Conservation (phyloP, 768 basidiomycete genomes). For the Pisolithus orientalis region DNA sequence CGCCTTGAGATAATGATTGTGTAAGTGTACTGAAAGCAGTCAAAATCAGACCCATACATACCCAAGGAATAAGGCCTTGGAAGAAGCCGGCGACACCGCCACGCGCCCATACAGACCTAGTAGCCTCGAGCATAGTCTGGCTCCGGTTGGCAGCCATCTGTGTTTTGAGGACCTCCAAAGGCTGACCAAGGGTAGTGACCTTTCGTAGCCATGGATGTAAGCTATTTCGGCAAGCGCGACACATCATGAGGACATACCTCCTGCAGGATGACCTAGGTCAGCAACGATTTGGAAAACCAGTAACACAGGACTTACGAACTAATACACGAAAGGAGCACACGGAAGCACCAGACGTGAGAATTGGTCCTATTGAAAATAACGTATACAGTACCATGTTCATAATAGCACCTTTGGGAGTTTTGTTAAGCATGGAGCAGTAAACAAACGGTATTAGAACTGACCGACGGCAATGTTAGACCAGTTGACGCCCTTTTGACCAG, state of each 20-base stretch:
- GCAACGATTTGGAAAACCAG: background rate
- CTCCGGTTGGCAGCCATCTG: constrained; percentile 98
- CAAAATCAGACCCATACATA: constrained; percentile 29
- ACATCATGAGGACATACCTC: constrained; percentile 52
- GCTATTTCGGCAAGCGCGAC: background rate
- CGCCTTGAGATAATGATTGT: constrained; percentile 46
- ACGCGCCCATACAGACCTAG: constrained; percentile 82
- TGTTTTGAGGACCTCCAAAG: constrained; percentile 95
- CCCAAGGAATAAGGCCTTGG: constrained; percentile 99
- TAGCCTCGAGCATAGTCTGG: constrained; percentile 85
- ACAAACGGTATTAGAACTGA: constrained; percentile 33
- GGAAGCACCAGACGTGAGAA: constrained; percentile 5
- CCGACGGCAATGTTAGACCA: constrained; percentile 96
- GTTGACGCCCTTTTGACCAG: constrained; percentile 86
- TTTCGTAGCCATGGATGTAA: constrained; percentile 26
- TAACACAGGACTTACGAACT: constrained; percentile 40
- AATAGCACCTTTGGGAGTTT: constrained; percentile 62
- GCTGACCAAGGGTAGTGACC: constrained; percentile 98
- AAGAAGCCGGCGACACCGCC: constrained; percentile 89
- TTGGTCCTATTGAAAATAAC: constrained; percentile 28
- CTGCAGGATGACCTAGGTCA: constrained; percentile 31
- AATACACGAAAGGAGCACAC: background rate
- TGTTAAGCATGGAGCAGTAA: constrained; percentile 12
- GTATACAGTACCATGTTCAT: constrained; percentile 88
- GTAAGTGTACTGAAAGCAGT: background rate